Base-by-base conservation (phyloP, 2,329 filamentous ascomycete genomes). In the Cylindrodendrum hubeiense region DNA sequence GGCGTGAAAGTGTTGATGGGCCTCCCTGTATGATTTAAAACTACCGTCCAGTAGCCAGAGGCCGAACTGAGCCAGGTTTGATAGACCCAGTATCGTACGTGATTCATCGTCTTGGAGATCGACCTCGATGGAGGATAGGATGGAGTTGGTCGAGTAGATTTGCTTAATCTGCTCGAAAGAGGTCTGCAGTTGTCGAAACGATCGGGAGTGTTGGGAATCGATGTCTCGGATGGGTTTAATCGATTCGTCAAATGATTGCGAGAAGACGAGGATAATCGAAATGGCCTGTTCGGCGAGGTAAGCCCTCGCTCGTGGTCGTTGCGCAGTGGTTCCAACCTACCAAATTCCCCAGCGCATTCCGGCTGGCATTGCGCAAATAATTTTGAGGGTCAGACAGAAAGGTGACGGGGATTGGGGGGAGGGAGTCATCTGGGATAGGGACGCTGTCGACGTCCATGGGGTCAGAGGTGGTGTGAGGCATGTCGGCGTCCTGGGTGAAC, bases 1-100 rank as follows among this genome's bases (percentile, higher is more conserved):
- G 21, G 78, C 74, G n/a, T 84, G 78, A 41, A 87, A 83, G 52
- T 82, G 75, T n/a, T 80, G 77, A 64, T 85, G 82, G 10, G 82
- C 77, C 24, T 82, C 79, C n/a, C 76, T 71, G 39, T 84, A 78
- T 0, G 83, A 73, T 5, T 80, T 76, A 8, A 80, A 77, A 43
- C 77, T 75, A 3, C 75, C 77, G 28, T 80, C 80, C 30, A 82
- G 74, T 2, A 82, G 64, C 75, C 82, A 83, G 0, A 75, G 72
- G 21, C 80, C 81, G 37, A 86, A 79, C 39, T 83, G 82, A 3
- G 84, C 84, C 60, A 87, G 76, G 63, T 87, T 87, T 10, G 82
- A 79, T 67, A 87, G 78, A 43, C 83, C 81, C 22, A 87, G 77
- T 26, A 81, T 74, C 15, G 76, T 77, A 24, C 74, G 73, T 21